A percentile compares a stretch with the other conserved stretches of the same genome.
These are phyloP conservation scores for Chimonanthus salicifolius DNA, from an alignment of 164 flowering plant genomes.

Conservation along the genomic window DNA sequence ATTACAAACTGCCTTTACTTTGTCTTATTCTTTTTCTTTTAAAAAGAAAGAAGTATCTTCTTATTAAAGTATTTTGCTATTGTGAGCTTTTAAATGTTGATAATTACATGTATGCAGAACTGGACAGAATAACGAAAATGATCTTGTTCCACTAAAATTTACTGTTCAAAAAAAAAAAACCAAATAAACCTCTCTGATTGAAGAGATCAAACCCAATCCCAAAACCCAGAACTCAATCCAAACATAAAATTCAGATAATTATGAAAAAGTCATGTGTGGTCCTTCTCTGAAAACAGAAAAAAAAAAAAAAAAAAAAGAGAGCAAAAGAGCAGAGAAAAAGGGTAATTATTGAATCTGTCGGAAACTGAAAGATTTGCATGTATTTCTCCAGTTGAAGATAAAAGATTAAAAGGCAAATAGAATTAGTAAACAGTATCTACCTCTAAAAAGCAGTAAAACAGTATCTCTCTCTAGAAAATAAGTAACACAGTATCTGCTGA, in stretches of 20 bases:
- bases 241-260: neutral
- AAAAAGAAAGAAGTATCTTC: neutral
- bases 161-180: neutral
- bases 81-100: neutral
- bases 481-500: too few relatives aligned
- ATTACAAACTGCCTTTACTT: neutral
- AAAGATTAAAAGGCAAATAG: too few relatives aligned
- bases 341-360: too few relatives aligned
- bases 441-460: too few relatives aligned
- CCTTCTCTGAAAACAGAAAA: neutral
- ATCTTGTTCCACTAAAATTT: too few relatives aligned
- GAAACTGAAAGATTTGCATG: too few relatives aligned
- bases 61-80: neutral
- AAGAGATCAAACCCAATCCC: neutral
- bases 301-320: neutral
- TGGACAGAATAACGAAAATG: neutral
- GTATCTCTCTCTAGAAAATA: too few relatives aligned
- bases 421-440: too few relatives aligned
- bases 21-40: neutral
- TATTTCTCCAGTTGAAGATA: too few relatives aligned
- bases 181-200: neutral
- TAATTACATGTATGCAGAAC: neutral
- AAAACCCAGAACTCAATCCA: neutral
- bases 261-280: neutral
- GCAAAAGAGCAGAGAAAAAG: too few relatives aligned